Percentiles rank a stretch among this genome's conserved stretches.
Evolutionary conservation across 306 rosid genomes (phyloP).

Genomic region (Rosa lucieae): DNA sequence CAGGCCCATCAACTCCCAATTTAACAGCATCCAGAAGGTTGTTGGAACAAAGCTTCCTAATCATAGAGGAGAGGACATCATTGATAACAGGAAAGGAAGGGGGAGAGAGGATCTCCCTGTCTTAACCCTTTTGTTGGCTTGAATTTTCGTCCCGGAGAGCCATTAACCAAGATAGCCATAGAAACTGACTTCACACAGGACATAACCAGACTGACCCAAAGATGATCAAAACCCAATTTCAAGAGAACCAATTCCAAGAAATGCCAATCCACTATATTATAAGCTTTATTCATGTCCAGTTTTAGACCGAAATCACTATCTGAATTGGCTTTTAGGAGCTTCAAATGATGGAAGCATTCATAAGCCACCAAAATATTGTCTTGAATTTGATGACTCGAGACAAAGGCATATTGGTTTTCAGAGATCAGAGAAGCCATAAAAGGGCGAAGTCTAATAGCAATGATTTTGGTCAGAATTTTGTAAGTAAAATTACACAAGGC

Average conservation of each 20-base stretch:
- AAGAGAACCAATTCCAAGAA: background rate
- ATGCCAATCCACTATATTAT: background rate
- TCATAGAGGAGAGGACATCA: background rate
- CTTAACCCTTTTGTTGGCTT: background rate
- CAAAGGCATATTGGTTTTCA: background rate
- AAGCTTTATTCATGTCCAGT: background rate
- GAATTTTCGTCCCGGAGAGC: background rate
- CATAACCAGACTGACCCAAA: background rate
- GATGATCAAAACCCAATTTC: background rate
- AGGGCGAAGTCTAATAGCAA: too few relatives aligned
- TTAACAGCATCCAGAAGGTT: background rate
- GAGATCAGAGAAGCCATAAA: background rate
- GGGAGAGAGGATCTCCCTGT: background rate
- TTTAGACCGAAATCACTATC: background rate
- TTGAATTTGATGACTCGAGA: background rate
- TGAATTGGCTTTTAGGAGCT: too few relatives aligned
- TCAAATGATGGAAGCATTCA: too few relatives aligned
- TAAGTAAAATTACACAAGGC: too few relatives aligned
- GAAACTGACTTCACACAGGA: background rate
- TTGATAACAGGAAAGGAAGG: background rate
- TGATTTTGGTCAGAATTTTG: too few relatives aligned
- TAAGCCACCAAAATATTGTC: too few relatives aligned
- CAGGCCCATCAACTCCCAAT: background rate
- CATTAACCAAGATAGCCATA: background rate
- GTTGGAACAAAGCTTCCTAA: background rate